These are phyloP conservation scores for Aristolochia contorta DNA, from an alignment of 164 flowering plant species.

Conservation along the genomic window DNA sequence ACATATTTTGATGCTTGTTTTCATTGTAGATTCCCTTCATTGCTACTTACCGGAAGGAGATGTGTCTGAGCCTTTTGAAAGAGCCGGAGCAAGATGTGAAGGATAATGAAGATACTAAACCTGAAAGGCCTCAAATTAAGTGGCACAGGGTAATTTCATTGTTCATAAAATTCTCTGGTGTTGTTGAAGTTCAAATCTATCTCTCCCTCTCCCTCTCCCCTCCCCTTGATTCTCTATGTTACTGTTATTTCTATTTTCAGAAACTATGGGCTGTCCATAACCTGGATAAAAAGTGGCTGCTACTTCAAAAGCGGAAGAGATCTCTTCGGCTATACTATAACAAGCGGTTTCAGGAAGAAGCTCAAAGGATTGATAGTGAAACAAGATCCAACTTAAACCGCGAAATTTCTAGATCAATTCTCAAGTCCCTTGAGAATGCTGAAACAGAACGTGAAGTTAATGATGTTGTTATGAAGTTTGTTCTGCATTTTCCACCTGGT, in stretches of 20 bases:
- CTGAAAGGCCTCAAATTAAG: conserved; percentile 8
- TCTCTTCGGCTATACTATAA: conserved; percentile 57
- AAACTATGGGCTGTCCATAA: conserved; percentile 82
- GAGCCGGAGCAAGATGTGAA: conserved; percentile 36
- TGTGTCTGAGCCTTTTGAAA: conserved; percentile 49
- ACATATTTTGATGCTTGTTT: neutral
- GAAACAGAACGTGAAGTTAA: conserved; percentile 90
- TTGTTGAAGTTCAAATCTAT: too few species aligned
- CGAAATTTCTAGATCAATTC: conserved; percentile 61
- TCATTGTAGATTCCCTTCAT: conserved; percentile 64
- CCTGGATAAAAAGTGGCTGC: conserved; percentile 83
- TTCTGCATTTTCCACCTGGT: conserved; percentile 88
- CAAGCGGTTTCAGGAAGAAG: conserved; percentile 81
- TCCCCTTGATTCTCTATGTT: too few species aligned
- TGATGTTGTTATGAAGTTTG: conserved; percentile 89
- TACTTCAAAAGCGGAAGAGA: conserved; percentile 78
- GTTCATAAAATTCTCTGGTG: too few species aligned
- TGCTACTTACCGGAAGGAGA: conserved; percentile 92
- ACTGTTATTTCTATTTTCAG: conserved; percentile 18
- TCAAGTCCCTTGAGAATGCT: conserved; percentile 51
- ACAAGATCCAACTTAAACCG: conserved; percentile 57
- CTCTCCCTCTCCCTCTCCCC: too few species aligned
- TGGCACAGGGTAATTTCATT: conserved; percentile 19
- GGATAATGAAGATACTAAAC: conserved; percentile 17
- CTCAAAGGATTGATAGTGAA: conserved; percentile 50